phyloP scores from a whole-genome alignment of 768 basidiomycete genomes.

The Collybiopsis luxurians region DNA sequence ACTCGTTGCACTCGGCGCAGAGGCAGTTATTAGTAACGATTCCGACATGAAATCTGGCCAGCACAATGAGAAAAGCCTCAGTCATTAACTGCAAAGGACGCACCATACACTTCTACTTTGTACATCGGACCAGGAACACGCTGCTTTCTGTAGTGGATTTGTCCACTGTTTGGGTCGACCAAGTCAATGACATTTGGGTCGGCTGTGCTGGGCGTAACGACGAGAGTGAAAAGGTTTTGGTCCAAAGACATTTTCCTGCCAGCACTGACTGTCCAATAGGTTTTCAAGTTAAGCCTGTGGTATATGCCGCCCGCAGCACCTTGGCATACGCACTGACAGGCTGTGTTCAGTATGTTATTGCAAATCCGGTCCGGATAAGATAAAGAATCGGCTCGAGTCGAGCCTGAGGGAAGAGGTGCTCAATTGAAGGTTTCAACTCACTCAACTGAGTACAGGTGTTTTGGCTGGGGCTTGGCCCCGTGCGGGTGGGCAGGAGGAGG shows the following conservation, averaged over 20 bases:
- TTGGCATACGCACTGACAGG: too few species aligned
- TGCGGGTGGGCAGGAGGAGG: too few species aligned
- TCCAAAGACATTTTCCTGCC: conserved; percentile 66
- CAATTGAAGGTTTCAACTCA: too few species aligned
- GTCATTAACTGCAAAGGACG: conserved; percentile 12
- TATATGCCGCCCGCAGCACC: background rate
- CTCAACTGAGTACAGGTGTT: too few species aligned
- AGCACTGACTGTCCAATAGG: background rate
- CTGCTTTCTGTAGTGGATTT: conserved; percentile 70
- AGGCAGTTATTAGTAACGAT: conserved; percentile 66
- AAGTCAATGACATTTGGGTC: conserved; percentile 67
- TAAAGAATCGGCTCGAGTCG: too few species aligned
- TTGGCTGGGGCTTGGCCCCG: too few species aligned
- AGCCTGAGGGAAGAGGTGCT: too few species aligned
- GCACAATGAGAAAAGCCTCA: background rate
- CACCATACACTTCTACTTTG: conserved; percentile 67
- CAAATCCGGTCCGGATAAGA: too few species aligned
- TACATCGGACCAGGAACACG: conserved; percentile 54
- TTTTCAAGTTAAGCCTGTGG: background rate
- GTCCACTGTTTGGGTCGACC: conserved; percentile 54
- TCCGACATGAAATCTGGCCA: conserved; percentile 67
- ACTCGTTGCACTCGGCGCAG: conserved; percentile 58
- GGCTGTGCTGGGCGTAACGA: conserved; percentile 56
- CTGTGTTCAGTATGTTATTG: too few species aligned
- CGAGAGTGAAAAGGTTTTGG: conserved; percentile 81